Conservation (phyloP, 2,329 filamentous ascomycete species). For the Colletotrichum cuscutae region DNA sequence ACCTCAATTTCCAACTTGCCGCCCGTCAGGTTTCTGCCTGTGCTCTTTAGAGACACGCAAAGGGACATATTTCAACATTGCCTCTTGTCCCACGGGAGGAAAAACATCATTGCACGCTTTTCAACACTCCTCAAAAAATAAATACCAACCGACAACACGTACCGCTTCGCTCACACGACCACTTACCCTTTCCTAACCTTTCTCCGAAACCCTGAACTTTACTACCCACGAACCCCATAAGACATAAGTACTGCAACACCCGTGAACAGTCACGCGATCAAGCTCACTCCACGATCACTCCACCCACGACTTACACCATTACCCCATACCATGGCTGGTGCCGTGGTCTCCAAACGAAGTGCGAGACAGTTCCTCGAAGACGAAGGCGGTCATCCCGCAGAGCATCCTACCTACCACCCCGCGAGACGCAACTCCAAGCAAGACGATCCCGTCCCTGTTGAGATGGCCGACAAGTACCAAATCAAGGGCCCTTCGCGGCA, state of each 20-base stretch:
- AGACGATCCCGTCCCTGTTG: conserved; percentile 15
- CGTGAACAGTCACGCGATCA: conserved; percentile 23
- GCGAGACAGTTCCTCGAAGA: conserved; percentile 33
- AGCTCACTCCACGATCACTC: not conserved
- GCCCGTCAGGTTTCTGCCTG: conserved; percentile 31
- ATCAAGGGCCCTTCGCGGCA: conserved; percentile 17
- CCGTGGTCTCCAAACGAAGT: conserved; percentile 36
- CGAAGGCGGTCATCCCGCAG: conserved; percentile 25
- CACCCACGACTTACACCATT: not conserved
- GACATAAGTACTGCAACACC: not conserved
- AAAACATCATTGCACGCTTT: conserved; percentile 7
- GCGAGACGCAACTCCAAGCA: conserved; percentile 27
- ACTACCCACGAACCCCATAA: not conserved
- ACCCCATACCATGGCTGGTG: conserved; percentile 11
- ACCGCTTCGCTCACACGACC: conserved; percentile 32
- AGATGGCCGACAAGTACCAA: conserved; percentile 24
- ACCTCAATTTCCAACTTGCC: conserved; percentile 36
- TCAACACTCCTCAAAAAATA: not conserved
- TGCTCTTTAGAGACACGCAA: conserved; percentile 32
- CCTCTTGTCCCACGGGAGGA: conserved; percentile 21
- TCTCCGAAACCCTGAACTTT: not conserved
- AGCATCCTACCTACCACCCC: conserved; percentile 27
- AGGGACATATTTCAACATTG: conserved; percentile 23
- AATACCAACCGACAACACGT: not conserved
- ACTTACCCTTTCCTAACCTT: conserved; percentile 23